phyloP scores from a whole-genome alignment of 768 basidiomycete species.

The Panellus pusillus region DNA sequence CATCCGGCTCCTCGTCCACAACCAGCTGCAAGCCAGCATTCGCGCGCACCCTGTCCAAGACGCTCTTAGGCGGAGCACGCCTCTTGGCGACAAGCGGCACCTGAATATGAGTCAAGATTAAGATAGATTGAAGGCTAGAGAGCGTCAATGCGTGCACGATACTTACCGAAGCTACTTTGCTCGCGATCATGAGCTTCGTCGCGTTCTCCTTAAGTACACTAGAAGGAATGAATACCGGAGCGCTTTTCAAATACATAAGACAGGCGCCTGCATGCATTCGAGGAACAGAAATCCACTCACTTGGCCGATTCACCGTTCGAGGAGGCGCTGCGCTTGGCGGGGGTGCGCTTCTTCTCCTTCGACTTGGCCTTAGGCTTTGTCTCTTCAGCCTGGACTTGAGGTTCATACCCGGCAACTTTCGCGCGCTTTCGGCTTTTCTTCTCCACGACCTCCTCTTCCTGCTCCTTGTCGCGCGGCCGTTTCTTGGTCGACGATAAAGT shows the following conservation, averaged over 20 bases:
- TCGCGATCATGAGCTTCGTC: background rate
- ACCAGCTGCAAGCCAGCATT: background rate
- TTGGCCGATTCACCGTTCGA: background rate
- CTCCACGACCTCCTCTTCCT: slow-evolving; percentile 2
- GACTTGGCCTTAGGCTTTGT: slow-evolving; percentile 3
- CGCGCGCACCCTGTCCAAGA: slow-evolving; percentile 12
- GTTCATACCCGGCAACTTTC: background rate
- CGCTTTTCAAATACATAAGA: background rate
- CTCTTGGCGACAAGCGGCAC: background rate
- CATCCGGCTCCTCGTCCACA: slow-evolving; percentile 17
- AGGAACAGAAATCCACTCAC: background rate
- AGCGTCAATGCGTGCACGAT: no score
- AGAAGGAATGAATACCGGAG: slow-evolving; percentile 2
- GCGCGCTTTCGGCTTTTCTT: slow-evolving; percentile 3
- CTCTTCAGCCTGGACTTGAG: background rate
- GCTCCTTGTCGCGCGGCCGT: slow-evolving; percentile 5
- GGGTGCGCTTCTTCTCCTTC: slow-evolving; percentile 13
- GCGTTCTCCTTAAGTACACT: slow-evolving; percentile 11
- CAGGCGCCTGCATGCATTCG: background rate
- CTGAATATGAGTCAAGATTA: background rate
- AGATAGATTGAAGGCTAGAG: background rate
- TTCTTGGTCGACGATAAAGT: slow-evolving; percentile 3
- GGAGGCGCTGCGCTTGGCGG: background rate
- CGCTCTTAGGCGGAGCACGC: slow-evolving; percentile 12
- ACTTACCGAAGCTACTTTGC: background rate